These are phyloP conservation scores for Tolypocladium tropicale DNA, from an alignment of 2,329 filamentous ascomycete genomes.

Conservation along the genomic window DNA sequence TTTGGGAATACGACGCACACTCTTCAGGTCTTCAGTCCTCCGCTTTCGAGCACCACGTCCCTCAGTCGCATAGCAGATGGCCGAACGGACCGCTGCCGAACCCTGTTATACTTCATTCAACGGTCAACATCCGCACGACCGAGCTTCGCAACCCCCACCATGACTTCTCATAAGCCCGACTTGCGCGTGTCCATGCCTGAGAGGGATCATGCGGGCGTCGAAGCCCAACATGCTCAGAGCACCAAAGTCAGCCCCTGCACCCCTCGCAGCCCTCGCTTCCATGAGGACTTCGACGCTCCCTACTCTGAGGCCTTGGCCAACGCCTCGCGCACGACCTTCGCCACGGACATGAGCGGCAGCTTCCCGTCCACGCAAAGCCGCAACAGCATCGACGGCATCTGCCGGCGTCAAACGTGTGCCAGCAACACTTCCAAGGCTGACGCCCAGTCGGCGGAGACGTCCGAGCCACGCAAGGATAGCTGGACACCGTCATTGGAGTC, in stretches of 20 bases:
- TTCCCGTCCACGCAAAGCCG: slow-evolving; percentile 14
- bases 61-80: neutral
- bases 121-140: too few relatives aligned
- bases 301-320: slow-evolving; percentile 25
- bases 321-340: slow-evolving; percentile 16
- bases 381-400: slow-evolving; percentile 15
- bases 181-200: slow-evolving; percentile 5
- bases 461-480: slow-evolving; percentile 10
- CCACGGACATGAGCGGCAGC: slow-evolving; percentile 13
- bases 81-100: neutral
- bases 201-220: neutral
- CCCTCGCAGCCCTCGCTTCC: slow-evolving; percentile 24
- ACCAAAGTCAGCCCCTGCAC: slow-evolving; percentile 11
- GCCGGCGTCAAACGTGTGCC: slow-evolving; percentile 3
- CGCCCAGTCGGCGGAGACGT: neutral
- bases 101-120: too few relatives aligned
- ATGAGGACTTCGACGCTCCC: slow-evolving; percentile 27
- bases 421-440: neutral
- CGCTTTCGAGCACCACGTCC: neutral
- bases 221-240: slow-evolving; percentile 8
- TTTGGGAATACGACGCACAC: too few relatives aligned
- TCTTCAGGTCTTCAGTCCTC: neutral
- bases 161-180: slow-evolving; percentile 17
- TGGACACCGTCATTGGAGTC: slow-evolving; percentile 15
- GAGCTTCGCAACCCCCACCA: slow-evolving; percentile 2